Conservation (phyloP, 352 stramenopile species). For the Pythium chondricola region DNA sequence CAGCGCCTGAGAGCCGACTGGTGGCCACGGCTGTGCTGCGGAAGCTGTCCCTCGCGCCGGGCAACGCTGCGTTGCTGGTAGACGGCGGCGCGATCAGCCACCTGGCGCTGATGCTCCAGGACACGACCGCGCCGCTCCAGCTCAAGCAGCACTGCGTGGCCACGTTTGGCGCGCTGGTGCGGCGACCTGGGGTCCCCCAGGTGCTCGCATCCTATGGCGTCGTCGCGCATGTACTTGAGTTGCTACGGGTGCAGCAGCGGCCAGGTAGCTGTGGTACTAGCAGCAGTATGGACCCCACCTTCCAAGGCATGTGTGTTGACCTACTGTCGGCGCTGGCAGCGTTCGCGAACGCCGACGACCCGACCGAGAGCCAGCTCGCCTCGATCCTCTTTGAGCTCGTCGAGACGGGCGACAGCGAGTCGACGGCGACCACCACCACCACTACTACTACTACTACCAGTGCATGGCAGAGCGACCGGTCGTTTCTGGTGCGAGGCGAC, state of each 20-base stretch:
- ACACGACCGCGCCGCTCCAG: constrained; percentile 24
- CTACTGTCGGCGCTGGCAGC: constrained; percentile 52
- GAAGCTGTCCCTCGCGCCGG: constrained; percentile 59
- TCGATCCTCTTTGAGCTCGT: constrained; percentile 54
- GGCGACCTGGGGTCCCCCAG: constrained; percentile 34
- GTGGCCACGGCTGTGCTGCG: constrained; percentile 55
- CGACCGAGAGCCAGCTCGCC: constrained; percentile 43
- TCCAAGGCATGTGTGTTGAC: constrained; percentile 65
- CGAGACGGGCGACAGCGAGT: constrained; percentile 37
- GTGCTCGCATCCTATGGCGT: constrained; percentile 52
- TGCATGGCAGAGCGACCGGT: constrained; percentile 51
- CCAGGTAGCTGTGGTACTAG: too few relatives aligned
- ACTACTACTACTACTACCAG: neutral
- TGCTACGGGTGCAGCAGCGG: too few relatives aligned
- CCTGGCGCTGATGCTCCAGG: constrained; percentile 41
- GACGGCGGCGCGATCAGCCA: constrained; percentile 46
- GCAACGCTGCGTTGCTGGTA: constrained; percentile 57
- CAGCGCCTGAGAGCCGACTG: constrained; percentile 20
- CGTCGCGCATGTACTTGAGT: constrained; percentile 43
- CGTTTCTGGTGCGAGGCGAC: constrained; percentile 35
- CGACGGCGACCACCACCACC: neutral
- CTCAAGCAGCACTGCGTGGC: constrained; percentile 69
- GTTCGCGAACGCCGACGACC: constrained; percentile 47
- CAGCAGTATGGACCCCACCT: constrained; percentile 14
- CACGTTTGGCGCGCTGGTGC: constrained; percentile 50